A percentile compares a stretch with the other conserved stretches of the same genome.
Evolutionary conservation across 192 early-diverging fungal species (phyloP).

Genomic region (Phycomyces blakesleeanus): DNA sequence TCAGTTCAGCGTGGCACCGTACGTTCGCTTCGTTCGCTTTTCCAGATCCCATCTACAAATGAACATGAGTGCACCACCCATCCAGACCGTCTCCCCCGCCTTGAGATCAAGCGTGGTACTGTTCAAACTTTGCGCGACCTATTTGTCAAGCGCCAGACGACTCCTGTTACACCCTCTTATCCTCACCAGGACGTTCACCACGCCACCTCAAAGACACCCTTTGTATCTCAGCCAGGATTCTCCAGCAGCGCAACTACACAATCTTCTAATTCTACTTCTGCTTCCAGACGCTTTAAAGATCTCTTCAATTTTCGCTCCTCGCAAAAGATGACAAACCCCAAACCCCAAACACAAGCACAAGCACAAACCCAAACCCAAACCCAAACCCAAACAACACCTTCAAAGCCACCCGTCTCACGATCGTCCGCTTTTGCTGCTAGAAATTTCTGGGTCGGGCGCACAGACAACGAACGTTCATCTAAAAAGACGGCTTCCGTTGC

Average conservation of each 20-base stretch:
- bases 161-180: background rate
- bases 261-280: too few relatives aligned
- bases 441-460: constrained; percentile 9
- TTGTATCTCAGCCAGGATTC: too few relatives aligned
- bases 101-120: constrained; percentile 21
- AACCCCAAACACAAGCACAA: too few relatives aligned
- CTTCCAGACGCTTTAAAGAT: too few relatives aligned
- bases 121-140: constrained; percentile 17
- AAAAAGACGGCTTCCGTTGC: constrained; percentile 2
- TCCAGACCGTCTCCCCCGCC: constrained; percentile 1
- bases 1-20: constrained; percentile 27
- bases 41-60: constrained; percentile 17
- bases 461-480: background rate
- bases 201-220: too few relatives aligned
- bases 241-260: too few relatives aligned
- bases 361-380: too few relatives aligned
- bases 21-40: constrained; percentile 26
- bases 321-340: background rate
- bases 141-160: constrained; percentile 5
- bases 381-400: background rate
- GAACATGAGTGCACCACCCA: background rate
- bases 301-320: too few relatives aligned
- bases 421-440: constrained; percentile 12
- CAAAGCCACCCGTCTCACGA: constrained; percentile 2
- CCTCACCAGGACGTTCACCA: background rate